A percentile compares a stretch with the other conserved stretches of the same genome.
phyloP scores from a whole-genome alignment of 441 rosid genomes.

The Gossypium davidsonii region DNA sequence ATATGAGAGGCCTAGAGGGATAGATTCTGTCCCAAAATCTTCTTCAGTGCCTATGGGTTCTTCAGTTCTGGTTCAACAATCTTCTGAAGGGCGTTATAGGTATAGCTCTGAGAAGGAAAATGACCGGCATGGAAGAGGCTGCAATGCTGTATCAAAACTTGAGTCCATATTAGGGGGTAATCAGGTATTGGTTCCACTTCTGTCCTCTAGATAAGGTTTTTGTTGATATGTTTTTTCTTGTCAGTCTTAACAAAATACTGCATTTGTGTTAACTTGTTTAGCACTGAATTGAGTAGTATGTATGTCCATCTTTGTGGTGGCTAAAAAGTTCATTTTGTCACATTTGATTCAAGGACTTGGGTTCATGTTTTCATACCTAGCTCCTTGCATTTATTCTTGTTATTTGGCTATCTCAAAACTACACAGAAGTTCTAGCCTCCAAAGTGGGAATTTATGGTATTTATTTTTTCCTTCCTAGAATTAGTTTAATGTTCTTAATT shows the following conservation, averaged over 20 bases:
- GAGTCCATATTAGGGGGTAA: constrained; percentile 32
- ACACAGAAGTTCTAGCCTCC: not conserved
- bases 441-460: not conserved
- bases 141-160: constrained; percentile 28
- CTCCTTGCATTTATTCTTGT: not conserved
- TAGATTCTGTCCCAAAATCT: constrained; percentile 22
- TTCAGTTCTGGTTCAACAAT: constrained; percentile 46
- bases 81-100: constrained; percentile 30
- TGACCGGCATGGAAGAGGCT: constrained; percentile 37
- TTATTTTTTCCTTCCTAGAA: constrained; percentile 12
- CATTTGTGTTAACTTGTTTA: not conserved
- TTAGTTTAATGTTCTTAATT: constrained; percentile 34
- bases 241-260: not conserved
- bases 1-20: constrained; percentile 51
- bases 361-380: not conserved
- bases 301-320: not conserved
- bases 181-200: constrained; percentile 36
- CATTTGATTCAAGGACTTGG: not conserved
- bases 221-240: not conserved
- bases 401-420: not conserved
- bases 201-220: not conserved
- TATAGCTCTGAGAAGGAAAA: constrained; percentile 39
- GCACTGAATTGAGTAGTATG: not conserved
- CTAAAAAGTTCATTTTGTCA: not conserved
- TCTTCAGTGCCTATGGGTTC: constrained; percentile 37